Base-by-base conservation (phyloP, 805 yeast genomes). In the Pichia eremophila region DNA sequence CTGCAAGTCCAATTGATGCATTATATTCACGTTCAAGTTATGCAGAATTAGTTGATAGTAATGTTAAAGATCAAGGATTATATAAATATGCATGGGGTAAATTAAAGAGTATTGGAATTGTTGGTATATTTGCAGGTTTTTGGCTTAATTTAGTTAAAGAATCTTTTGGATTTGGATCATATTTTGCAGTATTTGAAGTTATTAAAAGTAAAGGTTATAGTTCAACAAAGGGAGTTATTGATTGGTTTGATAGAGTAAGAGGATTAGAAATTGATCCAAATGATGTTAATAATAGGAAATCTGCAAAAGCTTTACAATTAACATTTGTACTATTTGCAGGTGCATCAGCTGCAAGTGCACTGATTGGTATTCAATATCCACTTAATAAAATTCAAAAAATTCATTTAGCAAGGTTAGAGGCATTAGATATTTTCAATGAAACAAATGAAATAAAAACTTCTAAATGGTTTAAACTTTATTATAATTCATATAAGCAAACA, bases 1-100 rank as follows among this genome's bases (percentile, higher is more conserved):
- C 87, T 0, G 95, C 96, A 2, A 91, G 96, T 2, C 98, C 98
- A 0, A 72, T 91, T 5, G 97, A 91, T 65, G 96, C 97, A 8
- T 79, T 91, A 4, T 85, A 83, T 58, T 78, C 95, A 2, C 72
- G 97, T 54, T 85, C 90, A 53, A 74, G 81, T 2, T 82, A 87
- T 6, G 77, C 83, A 11, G 95, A 88, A 54, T 66, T 90, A 46
- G 64, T 87, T 15, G 73, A 75, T 45, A 85, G 88, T 8, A 45
- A 47, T 32, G 46, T 46, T 14, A 71, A 74, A 32, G 81, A 85
- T 63, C 76, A 76, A 49, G 53, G 52, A 8, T 62, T 90, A 48
- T 87, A 96, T 95, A 66, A 66, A 27, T 91, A 87, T 63, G 89
- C 91, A 0, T 61, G 74, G 28, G 71, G 72, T 44, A 87, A 87